Conservation (phyloP, 2,329 filamentous ascomycete genomes). For the Calonectria fujianensis region DNA sequence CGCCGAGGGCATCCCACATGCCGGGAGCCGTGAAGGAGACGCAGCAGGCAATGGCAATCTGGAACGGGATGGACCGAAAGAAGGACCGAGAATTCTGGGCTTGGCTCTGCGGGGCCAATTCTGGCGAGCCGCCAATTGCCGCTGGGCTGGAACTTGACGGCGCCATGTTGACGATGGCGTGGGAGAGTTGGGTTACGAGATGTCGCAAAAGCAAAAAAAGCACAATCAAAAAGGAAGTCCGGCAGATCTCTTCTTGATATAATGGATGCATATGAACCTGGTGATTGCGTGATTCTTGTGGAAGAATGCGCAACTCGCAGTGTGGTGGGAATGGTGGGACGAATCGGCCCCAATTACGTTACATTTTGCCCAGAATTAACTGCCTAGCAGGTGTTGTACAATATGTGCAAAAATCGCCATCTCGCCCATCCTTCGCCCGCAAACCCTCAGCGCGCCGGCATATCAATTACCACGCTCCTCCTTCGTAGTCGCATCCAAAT, state of each 20-base stretch:
- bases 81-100: constrained; percentile 14
- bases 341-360: constrained; percentile 21
- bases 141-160: not conserved
- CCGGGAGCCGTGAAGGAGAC: constrained; percentile 52
- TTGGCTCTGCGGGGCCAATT: constrained; percentile 15
- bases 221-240: not conserved
- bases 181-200: not conserved
- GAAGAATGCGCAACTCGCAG: constrained; percentile 10
- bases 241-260: constrained; percentile 14
- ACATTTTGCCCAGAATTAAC: constrained; percentile 20
- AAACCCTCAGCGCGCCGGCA: not conserved
- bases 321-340: constrained; percentile 12
- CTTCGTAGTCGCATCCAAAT: constrained; percentile 27
- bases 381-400: constrained; percentile 16
- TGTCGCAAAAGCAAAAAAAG: not conserved
- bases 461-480: constrained; percentile 23
- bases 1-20: constrained; percentile 54
- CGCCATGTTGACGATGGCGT: constrained; percentile 1
- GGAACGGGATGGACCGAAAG: constrained; percentile 46
- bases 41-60: constrained; percentile 46
- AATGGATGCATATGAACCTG: not conserved
- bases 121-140: not conserved
- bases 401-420: not conserved
- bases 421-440: not conserved
- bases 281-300: constrained; percentile 12